Evolutionary conservation across 2,329 filamentous ascomycete genomes (phyloP).

Genomic region (Aspergillus japonicus): DNA sequence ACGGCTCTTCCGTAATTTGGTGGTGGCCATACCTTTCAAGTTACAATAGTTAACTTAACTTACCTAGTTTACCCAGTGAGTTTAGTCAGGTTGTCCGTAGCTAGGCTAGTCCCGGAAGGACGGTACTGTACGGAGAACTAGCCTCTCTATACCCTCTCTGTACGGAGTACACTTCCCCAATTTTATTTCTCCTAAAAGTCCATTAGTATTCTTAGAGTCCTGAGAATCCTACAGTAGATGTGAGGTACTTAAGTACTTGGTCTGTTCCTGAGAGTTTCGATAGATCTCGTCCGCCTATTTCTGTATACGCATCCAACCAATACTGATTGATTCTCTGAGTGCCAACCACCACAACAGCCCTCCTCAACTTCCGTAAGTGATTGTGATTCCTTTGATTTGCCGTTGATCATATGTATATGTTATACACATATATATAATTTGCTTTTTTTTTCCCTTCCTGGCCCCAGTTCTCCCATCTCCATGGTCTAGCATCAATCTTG

Average conservation of each 20-base stretch:
- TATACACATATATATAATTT: neutral
- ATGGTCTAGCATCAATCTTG: neutral
- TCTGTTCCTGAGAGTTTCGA: conserved; percentile 2
- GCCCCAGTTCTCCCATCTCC: neutral
- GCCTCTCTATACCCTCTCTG: neutral
- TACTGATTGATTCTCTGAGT: neutral
- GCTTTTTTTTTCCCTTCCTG: neutral
- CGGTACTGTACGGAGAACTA: neutral
- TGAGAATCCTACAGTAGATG: neutral
- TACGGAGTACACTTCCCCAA: neutral
- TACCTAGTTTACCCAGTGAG: too few species aligned
- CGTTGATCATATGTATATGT: neutral
- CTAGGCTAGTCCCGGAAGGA: conserved; percentile 1
- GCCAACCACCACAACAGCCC: neutral
- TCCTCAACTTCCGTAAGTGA: neutral
- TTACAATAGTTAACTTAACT: too few species aligned
- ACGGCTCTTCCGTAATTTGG: neutral
- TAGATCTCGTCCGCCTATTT: neutral
- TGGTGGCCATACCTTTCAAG: too few species aligned
- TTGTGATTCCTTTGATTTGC: neutral
- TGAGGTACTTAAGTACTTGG: conserved; percentile 9
- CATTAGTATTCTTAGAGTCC: neutral
- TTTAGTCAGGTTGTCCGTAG: neutral
- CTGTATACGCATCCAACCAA: neutral
- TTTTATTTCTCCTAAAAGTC: neutral